These are phyloP conservation scores for Viridothelium virens DNA, from an alignment of 495 filamentous ascomycete species.

Conservation along the genomic window DNA sequence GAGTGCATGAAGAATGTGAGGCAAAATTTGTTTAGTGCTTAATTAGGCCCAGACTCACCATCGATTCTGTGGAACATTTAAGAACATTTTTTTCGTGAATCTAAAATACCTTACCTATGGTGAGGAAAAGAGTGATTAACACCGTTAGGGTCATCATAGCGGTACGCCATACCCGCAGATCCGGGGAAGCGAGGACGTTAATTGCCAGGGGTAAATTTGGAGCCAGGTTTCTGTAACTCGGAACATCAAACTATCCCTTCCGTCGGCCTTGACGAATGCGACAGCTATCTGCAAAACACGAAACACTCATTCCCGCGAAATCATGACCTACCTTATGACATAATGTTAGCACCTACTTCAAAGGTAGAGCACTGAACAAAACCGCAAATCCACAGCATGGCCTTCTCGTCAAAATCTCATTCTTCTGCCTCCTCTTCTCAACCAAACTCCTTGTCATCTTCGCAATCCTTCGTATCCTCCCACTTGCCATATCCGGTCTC, in stretches of 20 bases:
- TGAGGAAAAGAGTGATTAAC: background rate
- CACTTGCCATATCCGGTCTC: constrained; percentile 37
- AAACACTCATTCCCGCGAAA: background rate
- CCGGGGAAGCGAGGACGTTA: background rate
- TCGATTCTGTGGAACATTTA: too few relatives aligned
- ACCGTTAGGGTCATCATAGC: background rate
- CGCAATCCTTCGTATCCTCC: constrained; percentile 20
- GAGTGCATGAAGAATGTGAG: too few relatives aligned
- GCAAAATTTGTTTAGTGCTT: too few relatives aligned
- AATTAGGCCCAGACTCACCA: too few relatives aligned
- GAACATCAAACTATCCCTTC: background rate
- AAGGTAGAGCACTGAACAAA: background rate
- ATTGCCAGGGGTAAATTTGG: constrained; percentile 1
- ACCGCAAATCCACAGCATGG: constrained; percentile 16
- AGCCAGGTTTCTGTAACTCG: background rate
- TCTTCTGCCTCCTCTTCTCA: constrained; percentile 17
- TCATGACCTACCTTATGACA: constrained; percentile 9
- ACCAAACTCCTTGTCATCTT: constrained; percentile 19
- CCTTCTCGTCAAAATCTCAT: constrained; percentile 20
- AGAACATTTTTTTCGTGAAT: too few relatives aligned
- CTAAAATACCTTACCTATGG: background rate
- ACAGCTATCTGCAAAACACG: background rate
- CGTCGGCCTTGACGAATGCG: too few relatives aligned
- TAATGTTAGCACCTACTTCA: background rate
- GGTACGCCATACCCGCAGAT: constrained; percentile 7